Percentiles rank a stretch among this genome's conserved stretches.
These are phyloP conservation scores for Hypsizygus ulmarius DNA, from an alignment of 1,284 basidiomycete species.

Conservation along the genomic window DNA sequence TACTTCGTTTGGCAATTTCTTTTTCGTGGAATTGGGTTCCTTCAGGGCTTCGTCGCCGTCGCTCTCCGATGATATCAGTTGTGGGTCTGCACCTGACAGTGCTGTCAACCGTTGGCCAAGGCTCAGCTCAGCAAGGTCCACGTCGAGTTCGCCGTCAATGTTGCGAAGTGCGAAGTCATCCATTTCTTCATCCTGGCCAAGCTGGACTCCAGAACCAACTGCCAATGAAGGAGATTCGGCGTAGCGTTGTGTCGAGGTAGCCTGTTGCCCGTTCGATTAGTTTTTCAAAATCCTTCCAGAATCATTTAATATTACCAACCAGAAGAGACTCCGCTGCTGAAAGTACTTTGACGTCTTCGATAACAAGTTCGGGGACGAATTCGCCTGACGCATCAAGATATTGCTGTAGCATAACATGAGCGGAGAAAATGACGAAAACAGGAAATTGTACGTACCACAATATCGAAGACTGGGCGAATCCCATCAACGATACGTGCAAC, in stretches of 20 bases:
- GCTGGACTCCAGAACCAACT: conserved; percentile 60
- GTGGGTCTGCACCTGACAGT: conserved; percentile 47
- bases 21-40: conserved; percentile 28
- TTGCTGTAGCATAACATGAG: conserved; percentile 32
- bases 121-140: conserved; percentile 85
- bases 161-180: conserved; percentile 51
- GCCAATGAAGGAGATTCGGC: conserved; percentile 58
- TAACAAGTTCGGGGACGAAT: conserved; percentile 53
- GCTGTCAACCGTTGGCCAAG: conserved; percentile 85
- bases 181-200: conserved; percentile 57
- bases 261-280: conserved; percentile 20
- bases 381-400: conserved; percentile 56
- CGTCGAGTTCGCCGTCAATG: conserved; percentile 71
- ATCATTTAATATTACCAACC: conserved; percentile 9
- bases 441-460: conserved; percentile 40
- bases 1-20: conserved; percentile 32
- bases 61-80: conserved; percentile 39
- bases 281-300: neutral
- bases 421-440: conserved; percentile 2
- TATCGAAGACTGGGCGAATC: conserved; percentile 66
- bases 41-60: conserved; percentile 40
- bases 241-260: conserved; percentile 55
- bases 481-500: conserved; percentile 65
- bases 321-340: conserved; percentile 7
- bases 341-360: conserved; percentile 37